Evolutionary conservation across 108 stramenopile genomes (phyloP), one percentile per base, ranked within the genome.

Genomic region (Pseudonitzschia delicatissima): DNA sequence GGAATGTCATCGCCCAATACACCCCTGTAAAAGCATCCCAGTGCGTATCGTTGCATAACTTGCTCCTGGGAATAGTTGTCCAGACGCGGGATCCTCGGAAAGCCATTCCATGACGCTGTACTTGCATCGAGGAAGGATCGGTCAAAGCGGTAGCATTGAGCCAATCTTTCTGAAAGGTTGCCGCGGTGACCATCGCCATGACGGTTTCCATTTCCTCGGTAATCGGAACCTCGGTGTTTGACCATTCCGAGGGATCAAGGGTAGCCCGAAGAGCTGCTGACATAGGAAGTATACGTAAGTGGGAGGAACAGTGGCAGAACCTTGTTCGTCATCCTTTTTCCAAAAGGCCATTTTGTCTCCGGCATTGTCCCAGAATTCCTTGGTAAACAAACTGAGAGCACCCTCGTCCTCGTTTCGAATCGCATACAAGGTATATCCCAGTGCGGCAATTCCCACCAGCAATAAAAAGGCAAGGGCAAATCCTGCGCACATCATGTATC

Each of bases 11-110:
- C 27, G 45, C n/a, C 17, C 45, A n/a, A 55, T 25, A 68, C 44
- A 13, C 34, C 32, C 51, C 40, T 21, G 40, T 55, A 71, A 27
- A 63, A 50, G 39, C 47, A 48, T 4, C 50, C 69, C 21, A 71
- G 52, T 9, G 62, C 69, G 29, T 62, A 71, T 4, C 69, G 61
- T 52, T 71, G 69, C 12, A 71, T 17, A 26, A 71, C n/a, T 29
- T 60, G 27, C 2, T 8, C 13, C 0, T 60, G 7, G 12, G 69
- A 29, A 32, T 71, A 71, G 2, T 26, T 35, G 9, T 48, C 2
- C 0, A 71, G 8, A 20, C 26, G n/a, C 23, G 12, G 69, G 69
- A 55, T 71, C 69, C 3, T 40, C 21, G 12, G 52, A 0, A 3
- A 71, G 12, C 69, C 69, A 71, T 9, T 39, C 51, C 49, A 71